A percentile compares a stretch with the other conserved stretches of the same genome.
Conservation (phyloP, 768 basidiomycete genomes). For the Gyrodon lividus region DNA sequence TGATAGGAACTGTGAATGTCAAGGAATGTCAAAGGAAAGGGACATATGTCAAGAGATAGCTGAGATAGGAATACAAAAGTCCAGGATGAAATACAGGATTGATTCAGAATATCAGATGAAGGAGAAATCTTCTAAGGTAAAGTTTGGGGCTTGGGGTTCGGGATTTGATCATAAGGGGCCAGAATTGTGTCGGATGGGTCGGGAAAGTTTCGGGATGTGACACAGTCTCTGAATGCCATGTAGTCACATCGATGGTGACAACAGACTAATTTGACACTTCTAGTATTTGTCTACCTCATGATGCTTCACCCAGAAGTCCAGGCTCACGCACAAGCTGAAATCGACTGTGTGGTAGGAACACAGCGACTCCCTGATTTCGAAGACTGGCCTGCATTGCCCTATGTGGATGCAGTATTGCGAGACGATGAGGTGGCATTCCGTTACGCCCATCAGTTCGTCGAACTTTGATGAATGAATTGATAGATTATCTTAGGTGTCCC, state of each 20-base stretch:
- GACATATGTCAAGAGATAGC: too few species aligned
- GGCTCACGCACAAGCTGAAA: conserved; percentile 30
- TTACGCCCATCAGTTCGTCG: conserved; percentile 24
- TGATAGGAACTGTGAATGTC: too few species aligned
- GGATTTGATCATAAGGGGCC: too few species aligned
- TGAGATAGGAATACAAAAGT: too few species aligned
- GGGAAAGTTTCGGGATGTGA: too few species aligned
- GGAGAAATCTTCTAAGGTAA: too few species aligned
- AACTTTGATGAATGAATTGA: neutral
- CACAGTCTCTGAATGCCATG: too few species aligned
- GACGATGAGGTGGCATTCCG: conserved; percentile 29
- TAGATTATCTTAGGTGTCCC: conserved; percentile 35
- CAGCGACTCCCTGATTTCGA: conserved; percentile 31
- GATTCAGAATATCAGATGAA: too few species aligned
- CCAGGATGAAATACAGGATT: too few species aligned
- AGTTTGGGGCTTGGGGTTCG: too few species aligned
- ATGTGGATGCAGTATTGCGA: conserved; percentile 32
- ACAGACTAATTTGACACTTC: conserved; percentile 27
- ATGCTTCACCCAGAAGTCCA: conserved; percentile 29
- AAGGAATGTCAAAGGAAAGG: too few species aligned
- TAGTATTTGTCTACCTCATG: conserved; percentile 31
- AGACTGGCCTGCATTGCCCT: conserved; percentile 30
- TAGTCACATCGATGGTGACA: neutral
- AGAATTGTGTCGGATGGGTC: too few species aligned
- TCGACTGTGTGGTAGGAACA: conserved; percentile 30